Evolutionary conservation across 2,329 filamentous ascomycete genomes (phyloP).

Genomic region (Colletotrichum agaves): DNA sequence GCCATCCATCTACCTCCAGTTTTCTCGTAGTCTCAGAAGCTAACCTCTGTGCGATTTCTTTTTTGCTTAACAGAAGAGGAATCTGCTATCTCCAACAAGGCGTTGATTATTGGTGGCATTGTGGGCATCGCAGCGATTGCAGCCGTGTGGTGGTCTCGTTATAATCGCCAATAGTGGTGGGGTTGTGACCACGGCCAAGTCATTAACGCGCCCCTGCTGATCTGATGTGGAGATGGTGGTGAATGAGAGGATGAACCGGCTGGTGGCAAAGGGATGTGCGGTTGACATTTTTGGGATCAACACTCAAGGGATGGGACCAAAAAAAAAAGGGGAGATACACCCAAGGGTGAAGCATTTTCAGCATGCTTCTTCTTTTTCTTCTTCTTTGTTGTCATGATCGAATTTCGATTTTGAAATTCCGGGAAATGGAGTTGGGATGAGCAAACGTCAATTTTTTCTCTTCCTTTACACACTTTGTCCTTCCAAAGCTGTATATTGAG

Average conservation of each 20-base stretch:
- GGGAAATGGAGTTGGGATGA: slow-evolving; percentile 22
- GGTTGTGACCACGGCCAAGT: not conserved
- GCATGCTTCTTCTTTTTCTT: slow-evolving; percentile 7
- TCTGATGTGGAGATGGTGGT: not conserved
- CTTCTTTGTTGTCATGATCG: not conserved
- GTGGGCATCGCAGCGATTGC: slow-evolving; percentile 50
- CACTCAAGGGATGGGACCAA: not conserved
- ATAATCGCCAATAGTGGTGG: slow-evolving; percentile 14
- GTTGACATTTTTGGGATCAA: not conserved
- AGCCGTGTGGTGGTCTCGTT: slow-evolving; percentile 36
- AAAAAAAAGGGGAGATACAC: not conserved
- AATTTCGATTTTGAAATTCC: not conserved
- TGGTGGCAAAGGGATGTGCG: not conserved
- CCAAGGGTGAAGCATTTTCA: slow-evolving; percentile 2
- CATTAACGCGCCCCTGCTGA: not conserved
- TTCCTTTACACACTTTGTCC: slow-evolving; percentile 9
- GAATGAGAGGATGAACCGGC: not conserved
- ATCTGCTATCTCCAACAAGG: slow-evolving; percentile 43
- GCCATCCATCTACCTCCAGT: slow-evolving; percentile 38
- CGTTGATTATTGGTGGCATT: slow-evolving; percentile 48
- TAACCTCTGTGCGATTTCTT: slow-evolving; percentile 38
- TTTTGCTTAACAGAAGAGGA: slow-evolving; percentile 44
- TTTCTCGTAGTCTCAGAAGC: slow-evolving; percentile 18
- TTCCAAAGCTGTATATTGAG: slow-evolving; percentile 21
- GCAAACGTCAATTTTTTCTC: slow-evolving; percentile 3